phyloP scores from a whole-genome alignment of 2,329 filamentous ascomycete genomes.

The Parastagonospora nodorum region DNA sequence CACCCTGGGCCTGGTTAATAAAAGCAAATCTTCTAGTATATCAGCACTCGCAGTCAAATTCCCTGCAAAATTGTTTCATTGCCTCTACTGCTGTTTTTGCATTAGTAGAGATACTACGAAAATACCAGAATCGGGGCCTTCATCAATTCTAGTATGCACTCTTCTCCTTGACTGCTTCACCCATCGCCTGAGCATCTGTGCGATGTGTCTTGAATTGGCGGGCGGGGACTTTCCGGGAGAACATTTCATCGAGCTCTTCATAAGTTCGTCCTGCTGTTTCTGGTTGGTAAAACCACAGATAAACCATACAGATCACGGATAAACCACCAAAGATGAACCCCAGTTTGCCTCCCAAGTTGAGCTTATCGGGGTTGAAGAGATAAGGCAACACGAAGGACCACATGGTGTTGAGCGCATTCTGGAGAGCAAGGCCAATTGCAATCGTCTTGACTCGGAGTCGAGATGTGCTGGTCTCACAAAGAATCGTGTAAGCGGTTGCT shows the following conservation, averaged over 20 bases:
- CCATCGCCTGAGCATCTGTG: constrained; percentile 18
- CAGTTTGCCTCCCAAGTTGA: constrained; percentile 75
- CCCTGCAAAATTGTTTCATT: no score
- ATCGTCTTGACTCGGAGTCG: constrained; percentile 77
- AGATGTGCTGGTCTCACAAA: constrained; percentile 78
- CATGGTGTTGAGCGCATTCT: constrained; percentile 42
- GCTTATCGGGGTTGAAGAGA: constrained; percentile 46
- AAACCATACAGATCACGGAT: constrained; percentile 76
- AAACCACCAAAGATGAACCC: constrained; percentile 84
- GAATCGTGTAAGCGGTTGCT: constrained; percentile 84
- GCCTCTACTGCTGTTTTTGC: no score
- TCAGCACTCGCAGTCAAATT: no score
- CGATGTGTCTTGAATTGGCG: constrained; percentile 21
- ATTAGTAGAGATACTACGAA: no score
- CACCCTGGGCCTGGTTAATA: no score
- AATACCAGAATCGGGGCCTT: no score
- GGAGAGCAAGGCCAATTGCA: constrained; percentile 45
- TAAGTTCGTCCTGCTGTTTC: constrained; percentile 79
- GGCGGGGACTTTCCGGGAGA: constrained; percentile 57
- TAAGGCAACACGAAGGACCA: constrained; percentile 48
- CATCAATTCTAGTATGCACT: neutral
- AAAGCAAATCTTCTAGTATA: no score
- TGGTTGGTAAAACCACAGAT: constrained; percentile 76
- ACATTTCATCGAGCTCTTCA: constrained; percentile 80
- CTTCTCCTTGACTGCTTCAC: constrained; percentile 22